Evolutionary conservation across 2,329 filamentous ascomycete genomes (phyloP).

Genomic region (Clarireedia hainanense): DNA sequence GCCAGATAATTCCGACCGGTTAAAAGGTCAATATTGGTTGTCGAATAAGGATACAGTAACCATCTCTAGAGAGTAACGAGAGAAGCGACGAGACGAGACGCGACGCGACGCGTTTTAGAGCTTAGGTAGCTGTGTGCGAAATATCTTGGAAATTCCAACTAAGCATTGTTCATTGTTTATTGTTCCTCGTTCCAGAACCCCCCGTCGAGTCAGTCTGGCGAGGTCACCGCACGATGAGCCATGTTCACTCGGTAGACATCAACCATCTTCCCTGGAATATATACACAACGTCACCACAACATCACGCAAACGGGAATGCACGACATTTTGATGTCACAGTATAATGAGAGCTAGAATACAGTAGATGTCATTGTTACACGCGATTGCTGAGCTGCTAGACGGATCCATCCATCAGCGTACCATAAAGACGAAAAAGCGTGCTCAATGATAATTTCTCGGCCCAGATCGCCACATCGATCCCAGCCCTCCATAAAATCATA

Average conservation of each 20-base stretch:
- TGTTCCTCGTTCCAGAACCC: no score
- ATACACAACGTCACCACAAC: background rate
- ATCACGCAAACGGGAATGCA: background rate
- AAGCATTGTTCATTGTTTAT: no score
- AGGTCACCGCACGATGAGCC: no score
- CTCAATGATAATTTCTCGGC: constrained; percentile 19
- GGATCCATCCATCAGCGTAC: constrained; percentile 16
- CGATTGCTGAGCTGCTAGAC: constrained; percentile 17
- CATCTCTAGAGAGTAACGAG: background rate
- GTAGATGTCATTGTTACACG: constrained; percentile 23
- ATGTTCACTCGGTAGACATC: no score
- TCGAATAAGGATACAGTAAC: background rate
- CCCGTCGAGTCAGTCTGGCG: no score
- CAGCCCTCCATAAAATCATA: constrained; percentile 25
- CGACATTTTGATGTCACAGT: constrained; percentile 13
- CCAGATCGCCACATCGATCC: constrained; percentile 20
- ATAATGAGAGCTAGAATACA: constrained; percentile 28
- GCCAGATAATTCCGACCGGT: no score
- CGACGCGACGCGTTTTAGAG: background rate
- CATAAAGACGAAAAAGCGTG: constrained; percentile 7
- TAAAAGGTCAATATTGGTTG: background rate
- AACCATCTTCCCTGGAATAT: background rate
- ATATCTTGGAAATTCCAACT: no score
- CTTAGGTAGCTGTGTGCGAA: no score
- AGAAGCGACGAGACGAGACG: background rate